These are phyloP conservation scores for Ceratobasidium sp. DNA, from an alignment of 1,284 basidiomycete genomes.

Conservation along the genomic window DNA sequence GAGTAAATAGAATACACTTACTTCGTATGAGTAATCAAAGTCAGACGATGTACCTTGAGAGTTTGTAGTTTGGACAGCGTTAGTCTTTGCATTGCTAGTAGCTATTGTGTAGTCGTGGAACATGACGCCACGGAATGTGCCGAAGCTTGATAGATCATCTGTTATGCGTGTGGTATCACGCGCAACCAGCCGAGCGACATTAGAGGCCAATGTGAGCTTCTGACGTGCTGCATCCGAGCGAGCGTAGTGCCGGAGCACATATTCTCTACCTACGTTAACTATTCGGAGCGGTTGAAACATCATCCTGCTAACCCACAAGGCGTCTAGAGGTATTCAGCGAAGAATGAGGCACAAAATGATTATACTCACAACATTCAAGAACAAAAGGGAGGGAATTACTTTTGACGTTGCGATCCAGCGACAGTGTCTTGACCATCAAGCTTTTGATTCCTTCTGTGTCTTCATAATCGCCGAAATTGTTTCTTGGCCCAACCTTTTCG, in stretches of 20 bases:
- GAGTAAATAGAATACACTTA: no score
- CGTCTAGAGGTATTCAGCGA: background rate
- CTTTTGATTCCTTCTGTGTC: constrained; percentile 19
- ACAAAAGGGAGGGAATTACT: constrained; percentile 30
- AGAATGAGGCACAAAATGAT: background rate
- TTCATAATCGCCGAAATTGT: constrained; percentile 15
- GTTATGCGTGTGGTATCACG: background rate
- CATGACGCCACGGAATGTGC: no score
- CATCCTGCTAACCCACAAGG: background rate
- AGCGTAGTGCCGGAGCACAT: background rate
- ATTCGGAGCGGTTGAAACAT: constrained; percentile 22
- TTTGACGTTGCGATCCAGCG: constrained; percentile 14
- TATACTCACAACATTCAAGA: constrained; percentile 27
- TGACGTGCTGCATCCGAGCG: constrained; percentile 6
- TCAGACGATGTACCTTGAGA: no score
- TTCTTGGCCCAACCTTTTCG: background rate
- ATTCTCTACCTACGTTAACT: constrained; percentile 20
- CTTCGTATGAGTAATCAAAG: no score
- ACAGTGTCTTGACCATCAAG: constrained; percentile 1
- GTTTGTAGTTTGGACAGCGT: no score
- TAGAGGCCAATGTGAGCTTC: background rate
- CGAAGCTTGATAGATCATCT: background rate
- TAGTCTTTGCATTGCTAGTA: no score
- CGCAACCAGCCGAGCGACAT: background rate
- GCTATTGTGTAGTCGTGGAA: no score